Percentiles rank a stretch among this genome's conserved stretches.
These are phyloP conservation scores for Globisporangium splendens DNA, from an alignment of 352 stramenopile species.

Conservation along the genomic window DNA sequence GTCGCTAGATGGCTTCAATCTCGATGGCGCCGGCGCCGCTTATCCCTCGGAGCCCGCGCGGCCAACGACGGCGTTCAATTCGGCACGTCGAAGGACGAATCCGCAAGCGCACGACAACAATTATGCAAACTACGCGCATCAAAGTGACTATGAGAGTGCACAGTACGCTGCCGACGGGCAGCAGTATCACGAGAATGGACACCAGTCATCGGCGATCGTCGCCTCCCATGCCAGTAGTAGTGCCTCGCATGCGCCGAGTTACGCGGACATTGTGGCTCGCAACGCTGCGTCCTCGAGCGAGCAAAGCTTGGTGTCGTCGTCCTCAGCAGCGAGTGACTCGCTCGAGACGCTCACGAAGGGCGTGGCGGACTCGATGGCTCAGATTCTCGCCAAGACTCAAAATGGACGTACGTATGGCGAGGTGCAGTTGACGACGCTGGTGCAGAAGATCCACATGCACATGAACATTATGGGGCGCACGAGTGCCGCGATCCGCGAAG, in stretches of 20 bases:
- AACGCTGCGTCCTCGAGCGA: slow-evolving; percentile 2
- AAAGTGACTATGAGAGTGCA: slow-evolving; percentile 6
- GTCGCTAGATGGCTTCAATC: slow-evolving; percentile 17
- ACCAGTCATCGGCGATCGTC: slow-evolving; percentile 13
- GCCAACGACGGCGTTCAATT: slow-evolving; percentile 2
- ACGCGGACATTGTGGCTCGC: slow-evolving; percentile 21
- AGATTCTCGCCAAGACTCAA: slow-evolving; percentile 33
- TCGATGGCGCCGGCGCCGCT: slow-evolving; percentile 5
- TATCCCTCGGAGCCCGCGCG: background rate
- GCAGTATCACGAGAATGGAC: slow-evolving; percentile 1
- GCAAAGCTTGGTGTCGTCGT: slow-evolving; percentile 10
- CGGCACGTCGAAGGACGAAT: slow-evolving; percentile 2
- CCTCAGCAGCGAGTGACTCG: slow-evolving; percentile 10
- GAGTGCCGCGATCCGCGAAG: slow-evolving; percentile 29
- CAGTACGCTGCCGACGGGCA: slow-evolving; percentile 15
- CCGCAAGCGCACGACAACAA: slow-evolving; percentile 4
- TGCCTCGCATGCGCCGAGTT: slow-evolving; percentile 15
- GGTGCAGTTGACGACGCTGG: slow-evolving; percentile 31
- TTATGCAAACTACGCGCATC: slow-evolving; percentile 2
- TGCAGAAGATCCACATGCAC: slow-evolving; percentile 38
- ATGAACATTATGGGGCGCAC: slow-evolving; percentile 40
- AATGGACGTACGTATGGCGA: slow-evolving; percentile 23
- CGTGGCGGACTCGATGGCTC: slow-evolving; percentile 34
- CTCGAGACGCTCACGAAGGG: slow-evolving; percentile 27
- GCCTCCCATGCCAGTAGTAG: slow-evolving; percentile 6